phyloP scores from a whole-genome alignment of 257 asterid genomes.

The Lycium ferocissimum region DNA sequence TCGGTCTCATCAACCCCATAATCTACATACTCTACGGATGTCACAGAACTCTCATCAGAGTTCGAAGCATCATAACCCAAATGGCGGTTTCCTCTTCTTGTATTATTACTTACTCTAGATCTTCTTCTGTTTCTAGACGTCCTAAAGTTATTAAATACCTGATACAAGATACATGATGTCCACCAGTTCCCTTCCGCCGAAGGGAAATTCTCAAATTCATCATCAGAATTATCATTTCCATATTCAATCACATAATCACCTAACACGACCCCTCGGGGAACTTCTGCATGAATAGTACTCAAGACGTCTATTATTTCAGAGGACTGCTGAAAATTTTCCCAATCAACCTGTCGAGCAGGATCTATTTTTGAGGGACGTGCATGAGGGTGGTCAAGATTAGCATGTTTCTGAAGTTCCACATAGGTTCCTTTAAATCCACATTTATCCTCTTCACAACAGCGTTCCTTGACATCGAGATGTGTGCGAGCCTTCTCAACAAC shows the following conservation, averaged over 20 bases:
- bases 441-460: conserved; percentile 75
- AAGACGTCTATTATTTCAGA: conserved; percentile 84
- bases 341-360: conserved; percentile 83
- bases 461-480: conserved; percentile 65
- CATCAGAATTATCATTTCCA: conserved; percentile 80
- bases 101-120: conserved; percentile 62
- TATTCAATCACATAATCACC: conserved; percentile 93
- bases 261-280: conserved; percentile 83
- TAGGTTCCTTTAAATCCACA: conserved; percentile 70
- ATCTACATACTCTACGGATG: conserved; percentile 68
- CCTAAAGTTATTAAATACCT: conserved; percentile 75
- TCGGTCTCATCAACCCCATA: conserved; percentile 63
- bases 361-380: conserved; percentile 80
- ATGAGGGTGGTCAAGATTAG: conserved; percentile 73
- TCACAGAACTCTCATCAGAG: conserved; percentile 82
- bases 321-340: conserved; percentile 91
- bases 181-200: conserved; percentile 82
- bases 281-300: conserved; percentile 82
- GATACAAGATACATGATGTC: conserved; percentile 82
- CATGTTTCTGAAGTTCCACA: conserved; percentile 74
- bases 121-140: conserved; percentile 80
- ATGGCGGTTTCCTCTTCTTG: conserved; percentile 67
- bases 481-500: conserved; percentile 68
- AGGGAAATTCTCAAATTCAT: conserved; percentile 72
- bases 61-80: conserved; percentile 66